Percentiles rank a stretch among this genome's conserved stretches.
Evolutionary conservation across 257 asterid species (phyloP).

Genomic region (Solanum sejunctum): DNA sequence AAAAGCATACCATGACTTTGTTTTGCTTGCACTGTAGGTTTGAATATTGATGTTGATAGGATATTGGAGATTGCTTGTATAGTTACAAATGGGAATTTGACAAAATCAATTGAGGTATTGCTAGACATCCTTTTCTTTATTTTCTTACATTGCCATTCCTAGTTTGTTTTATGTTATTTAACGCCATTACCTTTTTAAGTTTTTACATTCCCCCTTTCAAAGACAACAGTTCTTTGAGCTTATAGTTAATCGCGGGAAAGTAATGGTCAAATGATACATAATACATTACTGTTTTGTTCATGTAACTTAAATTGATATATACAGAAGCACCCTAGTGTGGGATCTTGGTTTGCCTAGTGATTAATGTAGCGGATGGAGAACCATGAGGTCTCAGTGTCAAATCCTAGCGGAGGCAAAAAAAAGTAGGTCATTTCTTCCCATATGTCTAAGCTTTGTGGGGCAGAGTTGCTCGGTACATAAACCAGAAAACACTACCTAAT

Average conservation of each 20-base stretch:
- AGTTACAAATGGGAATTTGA: slow-evolving; percentile 73
- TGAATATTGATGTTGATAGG: slow-evolving; percentile 63
- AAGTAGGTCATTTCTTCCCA: not conserved
- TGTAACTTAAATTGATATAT: not conserved
- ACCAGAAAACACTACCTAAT: not conserved
- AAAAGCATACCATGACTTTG: not conserved
- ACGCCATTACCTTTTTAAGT: not conserved
- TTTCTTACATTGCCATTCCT: not conserved
- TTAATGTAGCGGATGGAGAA: not conserved
- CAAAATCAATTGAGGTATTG: slow-evolving; percentile 61
- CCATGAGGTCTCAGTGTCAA: not conserved
- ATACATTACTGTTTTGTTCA: not conserved
- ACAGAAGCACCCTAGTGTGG: not conserved
- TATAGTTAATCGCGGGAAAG: not conserved
- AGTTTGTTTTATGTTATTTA: not conserved
- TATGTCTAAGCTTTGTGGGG: not conserved
- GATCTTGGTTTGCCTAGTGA: not conserved
- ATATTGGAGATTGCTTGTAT: slow-evolving; percentile 96
- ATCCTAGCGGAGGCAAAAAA: not conserved
- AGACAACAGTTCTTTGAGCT: not conserved
- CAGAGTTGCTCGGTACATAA: not conserved
- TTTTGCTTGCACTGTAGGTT: slow-evolving; percentile 39
- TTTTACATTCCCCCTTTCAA: not conserved
- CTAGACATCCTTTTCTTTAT: not conserved
- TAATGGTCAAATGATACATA: not conserved